Conservation (phyloP, 371 early-diverging fungal genomes). For the Mortierella sp. region DNA sequence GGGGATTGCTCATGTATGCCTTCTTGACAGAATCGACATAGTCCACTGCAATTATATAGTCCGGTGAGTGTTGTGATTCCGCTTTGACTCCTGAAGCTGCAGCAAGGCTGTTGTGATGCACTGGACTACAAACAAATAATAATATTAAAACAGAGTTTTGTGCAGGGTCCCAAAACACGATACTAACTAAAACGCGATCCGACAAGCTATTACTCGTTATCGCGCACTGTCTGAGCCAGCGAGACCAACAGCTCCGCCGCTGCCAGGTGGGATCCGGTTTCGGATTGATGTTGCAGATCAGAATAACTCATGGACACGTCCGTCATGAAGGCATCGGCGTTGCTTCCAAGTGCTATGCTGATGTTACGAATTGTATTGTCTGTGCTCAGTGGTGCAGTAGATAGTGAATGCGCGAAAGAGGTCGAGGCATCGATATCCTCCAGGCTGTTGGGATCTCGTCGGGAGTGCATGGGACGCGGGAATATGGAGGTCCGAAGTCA, state of each 20-base stretch:
- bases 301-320: neutral
- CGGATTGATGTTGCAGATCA: slow-evolving; percentile 7
- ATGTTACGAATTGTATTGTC: slow-evolving; percentile 22
- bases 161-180: too few relatives aligned
- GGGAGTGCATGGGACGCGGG: slow-evolving; percentile 25
- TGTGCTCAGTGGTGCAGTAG: slow-evolving; percentile 23
- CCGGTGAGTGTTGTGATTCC: slow-evolving; percentile 25
- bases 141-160: too few relatives aligned
- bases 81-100: slow-evolving; percentile 25
- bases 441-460: slow-evolving; percentile 19
- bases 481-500: too few relatives aligned
- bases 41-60: slow-evolving; percentile 43
- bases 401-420: slow-evolving; percentile 39
- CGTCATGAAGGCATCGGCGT: slow-evolving; percentile 7
- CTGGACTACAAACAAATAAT: too few relatives aligned
- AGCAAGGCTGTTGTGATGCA: too few relatives aligned
- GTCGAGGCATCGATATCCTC: slow-evolving; percentile 25
- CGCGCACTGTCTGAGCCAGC: slow-evolving; percentile 25
- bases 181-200: too few relatives aligned
- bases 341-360: slow-evolving; percentile 8
- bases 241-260: slow-evolving; percentile 44
- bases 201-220: too few relatives aligned
- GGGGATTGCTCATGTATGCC: slow-evolving; percentile 41
- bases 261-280: slow-evolving; percentile 40
- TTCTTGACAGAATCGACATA: slow-evolving; percentile 52